Evolutionary conservation across 2,329 filamentous ascomycete genomes (phyloP), one percentile per base, ranked within the genome.

Genomic region (Pseudonectria foliicola): DNA sequence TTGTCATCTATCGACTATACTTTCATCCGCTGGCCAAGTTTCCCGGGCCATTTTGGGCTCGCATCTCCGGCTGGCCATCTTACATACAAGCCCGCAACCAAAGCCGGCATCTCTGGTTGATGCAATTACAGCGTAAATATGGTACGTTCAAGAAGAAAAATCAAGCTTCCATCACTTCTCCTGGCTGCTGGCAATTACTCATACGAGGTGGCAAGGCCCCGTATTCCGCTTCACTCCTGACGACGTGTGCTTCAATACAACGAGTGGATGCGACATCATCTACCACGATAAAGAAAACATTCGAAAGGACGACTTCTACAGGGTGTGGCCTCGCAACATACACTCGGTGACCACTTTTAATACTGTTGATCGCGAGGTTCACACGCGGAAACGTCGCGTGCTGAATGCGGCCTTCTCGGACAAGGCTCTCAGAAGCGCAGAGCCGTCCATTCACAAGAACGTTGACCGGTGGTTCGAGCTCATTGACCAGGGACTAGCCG

Each of bases 31-130:
- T 77, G 4, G 53, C 62, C 13, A 59, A 61, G 23, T 75, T 73
- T 42, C 71, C 71, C 1, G 73, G 73, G 3, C 68, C 69, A 1
- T 75, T 75, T 45, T 73, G 68, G 66, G 71, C 59, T 16, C 64
- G 62, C 33, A 66, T 75, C 12, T 46, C 44, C 6, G 44, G 38
- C n/a, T 39, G 44, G 5, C 45, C 45, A 14, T 36, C 45, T 5
- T 44, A 45, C 13, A 39, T 33, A n/a, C 48, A 50, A 25, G 46
- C 46, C 1, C 28, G 27, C 16, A 46, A 37, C 11, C 34, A 40
- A 5, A 37, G 50, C 28, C 39, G 46, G 8, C 46, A 50, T 14
- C 26, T 48, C 3, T 49, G 46, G 46, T 29, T 44, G 26, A 41
- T 35, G 29, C 25, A 29, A 6, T 25, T 48, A 3, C 48, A 50